phyloP scores from a whole-genome alignment of 2,329 filamentous ascomycete genomes.

The Orbilia ellipsospora region DNA sequence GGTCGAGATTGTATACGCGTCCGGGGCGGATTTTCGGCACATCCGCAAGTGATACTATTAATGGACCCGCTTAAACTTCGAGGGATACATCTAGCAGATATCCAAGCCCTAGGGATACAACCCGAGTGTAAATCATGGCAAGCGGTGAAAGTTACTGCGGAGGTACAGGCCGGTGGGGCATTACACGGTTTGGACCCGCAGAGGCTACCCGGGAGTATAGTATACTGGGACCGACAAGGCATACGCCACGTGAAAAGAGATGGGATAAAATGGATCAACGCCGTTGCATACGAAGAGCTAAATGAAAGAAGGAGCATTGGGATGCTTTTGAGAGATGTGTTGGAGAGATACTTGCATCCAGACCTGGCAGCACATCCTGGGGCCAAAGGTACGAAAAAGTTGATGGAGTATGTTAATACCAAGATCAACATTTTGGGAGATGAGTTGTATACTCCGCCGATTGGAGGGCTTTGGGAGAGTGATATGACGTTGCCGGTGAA shows the following conservation, averaged over 20 bases:
- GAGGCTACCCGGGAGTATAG: slow-evolving; percentile 12
- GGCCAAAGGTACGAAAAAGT: background rate
- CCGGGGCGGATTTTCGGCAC: background rate
- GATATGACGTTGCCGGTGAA: slow-evolving; percentile 3
- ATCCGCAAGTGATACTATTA: slow-evolving; percentile 13
- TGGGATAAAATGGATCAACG: slow-evolving; percentile 29
- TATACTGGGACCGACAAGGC: slow-evolving; percentile 19
- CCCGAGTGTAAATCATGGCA: slow-evolving; percentile 29
- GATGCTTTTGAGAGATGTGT: slow-evolving; percentile 12
- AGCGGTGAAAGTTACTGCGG: slow-evolving; percentile 14
- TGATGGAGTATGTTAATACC: slow-evolving; percentile 5
- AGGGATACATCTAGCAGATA: slow-evolving; percentile 14
- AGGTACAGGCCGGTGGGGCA: slow-evolving; percentile 12
- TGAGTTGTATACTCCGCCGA: background rate
- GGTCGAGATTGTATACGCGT: background rate
- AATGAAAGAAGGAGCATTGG: background rate
- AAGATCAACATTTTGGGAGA: background rate
- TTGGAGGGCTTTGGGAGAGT: background rate
- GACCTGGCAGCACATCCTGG: background rate
- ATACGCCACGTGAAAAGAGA: background rate
- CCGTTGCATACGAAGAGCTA: slow-evolving; percentile 16
- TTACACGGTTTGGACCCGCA: slow-evolving; percentile 5
- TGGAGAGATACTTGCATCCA: slow-evolving; percentile 15
- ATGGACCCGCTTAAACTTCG: slow-evolving; percentile 20
- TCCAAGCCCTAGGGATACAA: background rate